These are phyloP conservation scores for Imleria badia DNA, from an alignment of 768 basidiomycete species.

Conservation along the genomic window DNA sequence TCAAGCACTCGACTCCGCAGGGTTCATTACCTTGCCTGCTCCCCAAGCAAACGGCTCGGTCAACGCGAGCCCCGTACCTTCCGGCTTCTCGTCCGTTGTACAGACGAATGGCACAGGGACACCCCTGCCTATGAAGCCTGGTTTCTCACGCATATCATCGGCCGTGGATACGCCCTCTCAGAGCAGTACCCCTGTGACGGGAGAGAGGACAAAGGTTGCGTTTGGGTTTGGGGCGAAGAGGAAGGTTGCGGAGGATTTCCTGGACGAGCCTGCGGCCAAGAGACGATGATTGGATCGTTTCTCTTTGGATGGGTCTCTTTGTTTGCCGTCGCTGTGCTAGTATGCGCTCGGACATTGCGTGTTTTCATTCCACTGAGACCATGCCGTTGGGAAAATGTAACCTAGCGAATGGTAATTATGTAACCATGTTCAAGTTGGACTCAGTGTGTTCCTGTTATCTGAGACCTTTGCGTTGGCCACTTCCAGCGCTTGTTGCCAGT, in stretches of 20 bases:
- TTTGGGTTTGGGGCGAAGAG: constrained; percentile 80
- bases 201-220: constrained; percentile 71
- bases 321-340: background rate
- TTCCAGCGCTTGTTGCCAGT: no score
- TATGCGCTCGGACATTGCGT: background rate
- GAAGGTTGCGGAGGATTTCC: constrained; percentile 72
- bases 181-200: constrained; percentile 54
- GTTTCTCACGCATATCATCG: constrained; percentile 75
- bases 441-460: no score
- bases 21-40: constrained; percentile 74
- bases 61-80: constrained; percentile 45
- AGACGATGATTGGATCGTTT: constrained; percentile 28
- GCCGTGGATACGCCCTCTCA: constrained; percentile 49
- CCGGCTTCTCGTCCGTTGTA: constrained; percentile 32
- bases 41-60: constrained; percentile 45
- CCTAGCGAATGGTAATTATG: background rate
- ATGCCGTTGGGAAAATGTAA: no score
- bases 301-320: no score
- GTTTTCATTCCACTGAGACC: background rate
- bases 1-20: constrained; percentile 47
- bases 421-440: no score
- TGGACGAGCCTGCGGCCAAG: constrained; percentile 68
- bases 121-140: constrained; percentile 61
- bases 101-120: constrained; percentile 45
- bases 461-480: no score